Evolutionary conservation across 768 basidiomycete species (phyloP).

Genomic region (Phaeotremella fagi): DNA sequence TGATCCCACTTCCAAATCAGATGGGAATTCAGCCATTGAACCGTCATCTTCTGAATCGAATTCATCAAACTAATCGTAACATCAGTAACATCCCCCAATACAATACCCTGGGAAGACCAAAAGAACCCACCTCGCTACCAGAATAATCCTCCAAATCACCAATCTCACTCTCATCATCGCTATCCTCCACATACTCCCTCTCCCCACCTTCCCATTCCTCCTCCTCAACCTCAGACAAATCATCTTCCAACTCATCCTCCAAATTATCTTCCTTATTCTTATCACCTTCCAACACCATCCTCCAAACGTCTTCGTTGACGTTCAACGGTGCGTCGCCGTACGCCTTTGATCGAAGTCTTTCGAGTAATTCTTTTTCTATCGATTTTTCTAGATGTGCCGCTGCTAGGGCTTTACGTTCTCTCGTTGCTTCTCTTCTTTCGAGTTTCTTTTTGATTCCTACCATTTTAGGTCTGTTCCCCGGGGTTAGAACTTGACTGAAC

Average conservation of each 20-base stretch:
- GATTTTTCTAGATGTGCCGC: slow-evolving; percentile 92
- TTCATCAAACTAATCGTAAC: slow-evolving; percentile 34
- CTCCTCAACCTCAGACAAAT: slow-evolving; percentile 53
- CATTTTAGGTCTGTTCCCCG: slow-evolving; percentile 67
- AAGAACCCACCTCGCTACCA: slow-evolving; percentile 40
- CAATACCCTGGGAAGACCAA: not conserved
- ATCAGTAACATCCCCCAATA: not conserved
- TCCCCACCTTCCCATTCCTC: slow-evolving; percentile 55
- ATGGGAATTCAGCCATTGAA: slow-evolving; percentile 38
- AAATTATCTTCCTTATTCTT: slow-evolving; percentile 42
- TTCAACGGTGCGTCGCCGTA: slow-evolving; percentile 97
- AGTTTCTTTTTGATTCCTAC: slow-evolving; percentile 96
- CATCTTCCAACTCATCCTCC: slow-evolving; percentile 49
- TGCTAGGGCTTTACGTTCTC: slow-evolving; percentile 92
- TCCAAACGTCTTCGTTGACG: slow-evolving; percentile 96
- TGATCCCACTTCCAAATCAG: slow-evolving; percentile 35
- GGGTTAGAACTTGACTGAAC: not conserved
- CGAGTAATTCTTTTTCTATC: slow-evolving; percentile 92
- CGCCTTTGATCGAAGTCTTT: slow-evolving; percentile 90
- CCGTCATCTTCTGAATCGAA: slow-evolving; percentile 44
- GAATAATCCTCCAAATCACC: slow-evolving; percentile 58
- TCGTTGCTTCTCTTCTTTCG: slow-evolving; percentile 81
- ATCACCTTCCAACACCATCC: slow-evolving; percentile 80
- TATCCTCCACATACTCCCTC: slow-evolving; percentile 57
- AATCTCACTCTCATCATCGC: slow-evolving; percentile 73